Evolutionary conservation across 23 red algal genomes (phyloP), one percentile per base, ranked within the genome.

Genomic region (Gracilaria caudata): DNA sequence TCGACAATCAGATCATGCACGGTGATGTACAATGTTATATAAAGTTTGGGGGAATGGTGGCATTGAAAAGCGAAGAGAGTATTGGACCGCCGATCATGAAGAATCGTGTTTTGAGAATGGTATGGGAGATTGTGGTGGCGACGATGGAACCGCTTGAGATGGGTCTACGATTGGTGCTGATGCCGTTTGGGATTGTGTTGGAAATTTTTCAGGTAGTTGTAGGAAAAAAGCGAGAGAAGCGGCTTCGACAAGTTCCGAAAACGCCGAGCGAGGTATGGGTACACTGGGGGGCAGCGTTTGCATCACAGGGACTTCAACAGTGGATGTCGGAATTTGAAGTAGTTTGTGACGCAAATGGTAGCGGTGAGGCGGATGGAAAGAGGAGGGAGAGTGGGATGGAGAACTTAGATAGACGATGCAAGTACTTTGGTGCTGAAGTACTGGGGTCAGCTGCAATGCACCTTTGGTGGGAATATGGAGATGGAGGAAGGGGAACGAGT

Each of bases 281-380:
- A 24, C 25, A 75, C 28, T 75, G 70, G 70, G 70, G 30, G 19
- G 70, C 70, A 7, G 32, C 33, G 19, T 75, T 75, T 16, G 70
- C 46, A 16, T 39, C 70, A n/a, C 70, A 75, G 28, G 70, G 70
- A 32, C 25, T 75, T 1, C 46, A 39, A 24, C 70, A 75, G 11
- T 75, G 70, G 70, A 46, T 75, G 32, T 39, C 70, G 7, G 70
- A 75, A n/a, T 75, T 75, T 75, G 8, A 25, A 24, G 70, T 75
- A 46, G 70, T 33, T 16, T 21, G 20, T 19, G 66, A 73, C 25
- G 38, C 11, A 25, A 53, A 9, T 16, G 13, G 13, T 16, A 53
- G 19, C 23, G 60, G 60, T 16, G 32, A 30, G n/a, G 66, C 35
- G 2, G 49, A 53, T 9, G 49, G 19, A 2, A 17, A 9, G 7